Percentiles rank a stretch among this genome's conserved stretches.
Evolutionary conservation across 805 yeast genomes (phyloP).

Genomic region (Pichia pseudocactophila): DNA sequence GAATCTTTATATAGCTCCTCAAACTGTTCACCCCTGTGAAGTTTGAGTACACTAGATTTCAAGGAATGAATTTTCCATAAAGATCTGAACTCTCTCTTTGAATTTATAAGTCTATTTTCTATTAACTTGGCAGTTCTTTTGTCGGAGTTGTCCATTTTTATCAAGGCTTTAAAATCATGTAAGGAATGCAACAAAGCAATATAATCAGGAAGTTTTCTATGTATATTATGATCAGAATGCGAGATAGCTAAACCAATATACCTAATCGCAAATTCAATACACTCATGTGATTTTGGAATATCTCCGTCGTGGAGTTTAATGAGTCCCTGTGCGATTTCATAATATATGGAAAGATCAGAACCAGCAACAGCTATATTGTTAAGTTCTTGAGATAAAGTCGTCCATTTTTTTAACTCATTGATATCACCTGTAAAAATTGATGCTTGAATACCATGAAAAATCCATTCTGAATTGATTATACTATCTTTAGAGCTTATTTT

Average conservation of each 20-base stretch:
- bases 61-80: slow-evolving; percentile 39
- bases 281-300: slow-evolving; percentile 26
- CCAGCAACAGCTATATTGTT: slow-evolving; percentile 34
- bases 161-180: slow-evolving; percentile 43
- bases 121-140: slow-evolving; percentile 13
- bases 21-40: slow-evolving; percentile 20
- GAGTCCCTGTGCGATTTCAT: slow-evolving; percentile 59
- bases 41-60: slow-evolving; percentile 30
- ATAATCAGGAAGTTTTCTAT: slow-evolving; percentile 38
- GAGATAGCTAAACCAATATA: slow-evolving; percentile 55
- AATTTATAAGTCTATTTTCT: slow-evolving; percentile 17
- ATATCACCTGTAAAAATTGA: slow-evolving; percentile 58
- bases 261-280: slow-evolving; percentile 43
- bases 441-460: slow-evolving; percentile 64
- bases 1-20: slow-evolving; percentile 36
- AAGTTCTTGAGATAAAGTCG: slow-evolving; percentile 36
- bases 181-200: slow-evolving; percentile 52
- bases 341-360: slow-evolving; percentile 44
- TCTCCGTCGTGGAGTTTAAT: slow-evolving; percentile 33
- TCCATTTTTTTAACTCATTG: slow-evolving; percentile 48
- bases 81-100: slow-evolving; percentile 31
- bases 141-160: slow-evolving; percentile 14
- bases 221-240: slow-evolving; percentile 39
- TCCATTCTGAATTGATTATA: slow-evolving; percentile 38
- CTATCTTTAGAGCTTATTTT: slow-evolving; percentile 13